phyloP scores from a whole-genome alignment of 1,284 basidiomycete genomes.

The Apiotrichum siamense region DNA sequence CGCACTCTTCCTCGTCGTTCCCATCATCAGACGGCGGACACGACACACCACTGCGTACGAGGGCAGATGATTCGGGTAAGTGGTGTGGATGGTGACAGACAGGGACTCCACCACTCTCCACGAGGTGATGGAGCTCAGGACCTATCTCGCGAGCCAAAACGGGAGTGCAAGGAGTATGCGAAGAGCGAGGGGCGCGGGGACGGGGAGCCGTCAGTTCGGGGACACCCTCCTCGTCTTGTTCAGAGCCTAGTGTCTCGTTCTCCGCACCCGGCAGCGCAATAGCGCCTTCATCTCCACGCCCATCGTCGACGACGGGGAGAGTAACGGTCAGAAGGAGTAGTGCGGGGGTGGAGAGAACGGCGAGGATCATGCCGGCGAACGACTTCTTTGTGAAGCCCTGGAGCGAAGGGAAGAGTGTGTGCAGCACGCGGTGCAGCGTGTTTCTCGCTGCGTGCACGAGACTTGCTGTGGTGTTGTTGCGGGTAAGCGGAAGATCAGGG shows the following conservation, averaged over 20 bases:
- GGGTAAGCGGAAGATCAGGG: not conserved
- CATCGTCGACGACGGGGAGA: constrained; percentile 70
- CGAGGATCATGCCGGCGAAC: constrained; percentile 63
- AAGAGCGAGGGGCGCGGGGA: not conserved
- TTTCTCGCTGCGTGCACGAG: not conserved
- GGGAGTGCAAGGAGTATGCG: not conserved
- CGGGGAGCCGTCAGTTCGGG: constrained; percentile 4
- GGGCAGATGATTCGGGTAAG: constrained; percentile 1
- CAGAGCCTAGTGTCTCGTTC: constrained; percentile 29
- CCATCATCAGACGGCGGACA: not conserved
- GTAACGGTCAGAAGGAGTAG: constrained; percentile 81
- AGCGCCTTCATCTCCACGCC: constrained; percentile 35
- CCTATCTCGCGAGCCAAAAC: constrained; percentile 17
- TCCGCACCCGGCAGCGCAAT: constrained; percentile 34
- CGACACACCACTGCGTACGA: not conserved
- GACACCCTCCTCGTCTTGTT: constrained; percentile 20
- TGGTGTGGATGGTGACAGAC: constrained; percentile 14
- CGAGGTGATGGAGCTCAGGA: constrained; percentile 39
- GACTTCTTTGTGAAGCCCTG: constrained; percentile 69
- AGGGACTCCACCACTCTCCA: constrained; percentile 28
- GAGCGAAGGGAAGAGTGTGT: constrained; percentile 73
- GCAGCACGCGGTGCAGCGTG: constrained; percentile 1
- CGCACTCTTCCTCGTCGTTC: constrained; percentile 4
- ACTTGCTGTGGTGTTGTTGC: not conserved
- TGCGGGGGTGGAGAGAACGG: constrained; percentile 77